Base-by-base conservation (phyloP, 768 basidiomycete genomes). In the Phlebiopsis flavidoalba region DNA sequence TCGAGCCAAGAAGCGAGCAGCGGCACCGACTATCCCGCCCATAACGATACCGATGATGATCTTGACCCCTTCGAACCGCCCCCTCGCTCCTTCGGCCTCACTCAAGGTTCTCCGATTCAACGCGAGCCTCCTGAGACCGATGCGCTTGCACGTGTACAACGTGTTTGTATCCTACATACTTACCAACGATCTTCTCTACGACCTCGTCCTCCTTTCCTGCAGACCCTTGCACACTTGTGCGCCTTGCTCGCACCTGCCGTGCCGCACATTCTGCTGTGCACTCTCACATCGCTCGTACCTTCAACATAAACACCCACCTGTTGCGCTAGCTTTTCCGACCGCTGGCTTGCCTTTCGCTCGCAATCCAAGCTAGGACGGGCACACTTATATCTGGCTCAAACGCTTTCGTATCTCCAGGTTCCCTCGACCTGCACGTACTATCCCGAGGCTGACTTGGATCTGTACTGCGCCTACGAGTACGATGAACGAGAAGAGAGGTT, bases 391-490 rank as follows among this genome's bases (percentile, higher is more conserved):
- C 83, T 3, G 83, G 83, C 10, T 83, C 83, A 0, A 73, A 70
- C 26, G 83, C 81, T 0, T n/a, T n/a, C n/a, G n/a, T n/a, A n/a
- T n/a, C 74, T 84, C 2, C 83, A 85, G 53, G 82, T 83, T 63
- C 73, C n/a, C n/a, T 85, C 46, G 77, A 79, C 53, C 66, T n/a
- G 81, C 17, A 63, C 71, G 0, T 69, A 70, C 40, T 83, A 82
- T 61, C 70, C 74, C 3, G 73, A 73, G 4, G 74, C 82, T 0
- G 83, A 85, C 62, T 75, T 85, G 8, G 84, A 85, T 57, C 43
- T 85, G 4, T 84, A 84, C 54, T 65, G 70, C 74, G 15, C 70
- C 76, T 7, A 71, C 74, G 2, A 66, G 68, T 7, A 71, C 74
- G 2, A 66, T 68, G 0, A 65, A 69, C 37, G 66, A 71, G 45